phyloP scores from a whole-genome alignment of 768 basidiomycete genomes.

The Amanita thiersii region DNA sequence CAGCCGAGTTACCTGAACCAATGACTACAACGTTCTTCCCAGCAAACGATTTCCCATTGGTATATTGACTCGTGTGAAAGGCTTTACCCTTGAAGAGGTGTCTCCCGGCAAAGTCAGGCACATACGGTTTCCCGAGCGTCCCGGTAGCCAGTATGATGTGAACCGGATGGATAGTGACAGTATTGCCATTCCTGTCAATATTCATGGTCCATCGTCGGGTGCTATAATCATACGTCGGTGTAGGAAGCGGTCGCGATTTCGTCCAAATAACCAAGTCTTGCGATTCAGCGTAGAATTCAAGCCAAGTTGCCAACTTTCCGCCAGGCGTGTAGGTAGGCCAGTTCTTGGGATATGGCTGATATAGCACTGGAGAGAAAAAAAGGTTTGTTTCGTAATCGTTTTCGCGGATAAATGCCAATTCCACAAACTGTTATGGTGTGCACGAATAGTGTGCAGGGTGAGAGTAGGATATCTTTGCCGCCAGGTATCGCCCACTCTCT shows the following conservation, averaged over 20 bases:
- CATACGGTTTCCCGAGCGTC: slow-evolving; percentile 22
- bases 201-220: slow-evolving; percentile 25
- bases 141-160: slow-evolving; percentile 34
- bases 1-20: slow-evolving; percentile 31
- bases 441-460: slow-evolving; percentile 25
- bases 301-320: slow-evolving; percentile 35
- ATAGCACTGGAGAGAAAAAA: slow-evolving; percentile 20
- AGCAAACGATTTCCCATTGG: slow-evolving; percentile 17
- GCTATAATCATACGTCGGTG: slow-evolving; percentile 24
- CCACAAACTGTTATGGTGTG: slow-evolving; percentile 11
- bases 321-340: slow-evolving; percentile 34
- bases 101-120: slow-evolving; percentile 19
- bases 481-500: slow-evolving; percentile 34
- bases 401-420: no score
- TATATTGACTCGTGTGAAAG: slow-evolving; percentile 24
- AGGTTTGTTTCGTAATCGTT: not conserved
- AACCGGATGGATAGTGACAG: slow-evolving; percentile 22
- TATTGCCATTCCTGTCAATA: slow-evolving; percentile 21
- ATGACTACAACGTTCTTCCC: slow-evolving; percentile 31
- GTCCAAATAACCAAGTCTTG: slow-evolving; percentile 40
- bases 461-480: slow-evolving; percentile 33
- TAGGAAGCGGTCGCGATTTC: slow-evolving; percentile 20
- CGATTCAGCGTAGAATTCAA: slow-evolving; percentile 29
- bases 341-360: slow-evolving; percentile 26
- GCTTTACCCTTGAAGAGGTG: slow-evolving; percentile 22